Evolutionary conservation across 2,329 filamentous ascomycete genomes (phyloP), one percentile per base, ranked within the genome.

Genomic region (Cladosporium velox): DNA sequence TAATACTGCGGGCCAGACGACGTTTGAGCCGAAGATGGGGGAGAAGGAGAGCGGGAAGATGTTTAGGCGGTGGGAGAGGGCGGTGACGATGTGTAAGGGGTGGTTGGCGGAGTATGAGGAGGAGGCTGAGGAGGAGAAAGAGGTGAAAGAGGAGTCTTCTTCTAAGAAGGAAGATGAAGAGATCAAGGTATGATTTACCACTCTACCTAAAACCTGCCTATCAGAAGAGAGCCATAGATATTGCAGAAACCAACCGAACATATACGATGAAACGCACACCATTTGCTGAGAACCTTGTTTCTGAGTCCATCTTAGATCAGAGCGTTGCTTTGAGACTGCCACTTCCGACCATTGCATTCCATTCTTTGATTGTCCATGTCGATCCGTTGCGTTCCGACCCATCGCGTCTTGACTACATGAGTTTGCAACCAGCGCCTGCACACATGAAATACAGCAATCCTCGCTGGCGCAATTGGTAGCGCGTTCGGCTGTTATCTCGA

Each of bases 61-160:
- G 80, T 92, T 91, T 74, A 84, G 83, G 71, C 85, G 86, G 70
- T 93, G 91, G 91, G 85, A 87, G 72, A 88, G 90, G 78, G 91
- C 91, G 1, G 91, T 94, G 44, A 82, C 90, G 76, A 93, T 93
- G 90, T 90, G 87, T 72, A 87, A 84, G 74, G 91, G 91, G 38
- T 93, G 91, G 91, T 75, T 86, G 61, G 79, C 81, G n/a, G 74
- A 78, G 26, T 78, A 79, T 49, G 79, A 70, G 67, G 52, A 41
- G 12, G 67, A 63, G 26, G 69, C 68, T 34, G 66, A 65, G 21
- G 70, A 44, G 12, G 65, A 38, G 34, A 66, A 69, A 32, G 66
- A 49, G 11, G 64, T 41, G 34, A 66, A 68, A 32, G 66, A 63
- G 12, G 69, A 68, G 35, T 67, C 67, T 34, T 55, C 52, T 55